Evolutionary conservation across 2,329 filamentous ascomycete species (phyloP).

Genomic region (Ilyonectria destructans): DNA sequence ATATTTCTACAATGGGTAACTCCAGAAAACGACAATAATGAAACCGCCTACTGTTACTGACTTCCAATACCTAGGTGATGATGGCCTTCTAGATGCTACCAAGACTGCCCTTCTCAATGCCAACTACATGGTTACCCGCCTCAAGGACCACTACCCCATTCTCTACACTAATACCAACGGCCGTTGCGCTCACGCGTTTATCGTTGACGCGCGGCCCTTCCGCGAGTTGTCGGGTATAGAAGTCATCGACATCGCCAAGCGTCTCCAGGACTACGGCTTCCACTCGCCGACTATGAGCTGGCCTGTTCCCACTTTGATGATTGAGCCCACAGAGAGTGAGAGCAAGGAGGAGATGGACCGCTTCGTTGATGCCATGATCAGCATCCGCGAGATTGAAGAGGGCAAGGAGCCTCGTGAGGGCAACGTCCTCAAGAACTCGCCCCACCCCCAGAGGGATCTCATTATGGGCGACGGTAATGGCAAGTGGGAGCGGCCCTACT

Average conservation of each 20-base stretch:
- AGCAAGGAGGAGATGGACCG: slow-evolving; percentile 93
- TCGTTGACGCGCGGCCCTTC: slow-evolving; percentile 90
- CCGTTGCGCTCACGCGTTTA: slow-evolving; percentile 97
- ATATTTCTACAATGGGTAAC: not conserved
- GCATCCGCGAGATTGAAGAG: slow-evolving; percentile 86
- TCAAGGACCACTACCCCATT: slow-evolving; percentile 89
- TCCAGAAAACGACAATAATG: not conserved
- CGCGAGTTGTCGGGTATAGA: slow-evolving; percentile 88
- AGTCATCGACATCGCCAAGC: slow-evolving; percentile 96
- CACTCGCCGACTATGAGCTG: slow-evolving; percentile 98
- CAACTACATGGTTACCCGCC: slow-evolving; percentile 93
- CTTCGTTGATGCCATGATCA: slow-evolving; percentile 91
- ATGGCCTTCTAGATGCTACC: slow-evolving; percentile 89
- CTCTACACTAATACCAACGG: slow-evolving; percentile 93
- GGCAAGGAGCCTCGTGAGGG: slow-evolving; percentile 81
- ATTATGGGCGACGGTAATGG: slow-evolving; percentile 69
- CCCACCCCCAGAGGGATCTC: slow-evolving; percentile 88
- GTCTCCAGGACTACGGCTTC: slow-evolving; percentile 97
- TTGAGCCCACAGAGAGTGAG: slow-evolving; percentile 96
- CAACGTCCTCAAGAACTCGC: slow-evolving; percentile 92
- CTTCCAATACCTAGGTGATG: slow-evolving; percentile 45
- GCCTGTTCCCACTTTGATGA: slow-evolving; percentile 97
- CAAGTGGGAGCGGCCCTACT: slow-evolving; percentile 88
- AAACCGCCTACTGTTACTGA: not conserved
- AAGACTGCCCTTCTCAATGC: slow-evolving; percentile 95